Evolutionary conservation across 2,329 filamentous ascomycete genomes (phyloP).

Genomic region (Phialophora tarda): DNA sequence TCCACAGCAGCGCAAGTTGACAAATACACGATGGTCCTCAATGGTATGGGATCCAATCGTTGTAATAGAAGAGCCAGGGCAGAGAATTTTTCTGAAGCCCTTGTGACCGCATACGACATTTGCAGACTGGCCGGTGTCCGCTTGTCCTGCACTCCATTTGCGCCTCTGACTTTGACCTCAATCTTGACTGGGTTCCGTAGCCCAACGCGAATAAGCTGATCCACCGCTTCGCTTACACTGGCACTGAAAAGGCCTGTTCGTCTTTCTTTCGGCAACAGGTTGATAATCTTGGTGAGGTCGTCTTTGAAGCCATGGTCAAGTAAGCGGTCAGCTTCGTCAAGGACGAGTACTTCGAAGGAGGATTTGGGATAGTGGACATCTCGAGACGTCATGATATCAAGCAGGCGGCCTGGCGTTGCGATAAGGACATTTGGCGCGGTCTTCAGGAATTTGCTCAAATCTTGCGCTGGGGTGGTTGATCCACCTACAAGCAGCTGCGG

Average conservation of each 20-base stretch:
- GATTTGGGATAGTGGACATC: conserved; percentile 88
- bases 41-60: conserved; percentile 72
- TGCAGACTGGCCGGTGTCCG: conserved; percentile 87
- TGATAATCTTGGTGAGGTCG: conserved; percentile 76
- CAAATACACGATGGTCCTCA: conserved; percentile 88
- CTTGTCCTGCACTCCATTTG: conserved; percentile 76
- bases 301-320: conserved; percentile 94
- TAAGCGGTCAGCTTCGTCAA: conserved; percentile 92
- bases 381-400: conserved; percentile 83
- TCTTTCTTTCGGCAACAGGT: conserved; percentile 85
- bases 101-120: conserved; percentile 80
- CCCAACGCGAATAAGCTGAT: conserved; percentile 89
- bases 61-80: conserved; percentile 73
- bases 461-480: conserved; percentile 78
- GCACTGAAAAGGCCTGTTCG: conserved; percentile 94
- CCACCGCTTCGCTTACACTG: conserved; percentile 92
- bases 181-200: conserved; percentile 94
- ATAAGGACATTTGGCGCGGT: conserved; percentile 87
- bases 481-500: conserved; percentile 90
- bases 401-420: conserved; percentile 84
- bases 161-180: conserved; percentile 86
- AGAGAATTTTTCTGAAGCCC: conserved; percentile 79
- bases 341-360: conserved; percentile 86
- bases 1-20: conserved; percentile 95
- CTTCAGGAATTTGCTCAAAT: conserved; percentile 82